phyloP scores from a whole-genome alignment of 2,329 filamentous ascomycete species.

The Ascochyta clinopodiicola region DNA sequence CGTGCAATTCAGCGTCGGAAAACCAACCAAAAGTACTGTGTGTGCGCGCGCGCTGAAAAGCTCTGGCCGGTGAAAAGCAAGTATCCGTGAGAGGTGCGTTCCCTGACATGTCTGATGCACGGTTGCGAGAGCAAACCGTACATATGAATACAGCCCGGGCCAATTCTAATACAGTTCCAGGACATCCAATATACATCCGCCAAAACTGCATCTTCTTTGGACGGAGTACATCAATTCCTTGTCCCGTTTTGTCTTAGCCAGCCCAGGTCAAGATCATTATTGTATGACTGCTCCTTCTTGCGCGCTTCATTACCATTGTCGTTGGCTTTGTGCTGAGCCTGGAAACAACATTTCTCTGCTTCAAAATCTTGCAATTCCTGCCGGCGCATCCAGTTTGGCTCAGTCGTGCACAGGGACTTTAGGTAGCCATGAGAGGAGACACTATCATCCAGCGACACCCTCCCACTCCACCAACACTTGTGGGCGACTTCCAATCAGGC shows the following conservation, averaged over 20 bases:
- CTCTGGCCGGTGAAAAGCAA: slow-evolving; percentile 38
- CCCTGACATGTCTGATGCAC: slow-evolving; percentile 40
- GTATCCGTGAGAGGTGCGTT: slow-evolving; percentile 47
- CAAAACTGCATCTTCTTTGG: slow-evolving; percentile 2
- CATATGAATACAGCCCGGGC: slow-evolving; percentile 22
- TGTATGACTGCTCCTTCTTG: slow-evolving; percentile 10
- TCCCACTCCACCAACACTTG: slow-evolving; percentile 44
- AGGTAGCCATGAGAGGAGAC: slow-evolving; percentile 41
- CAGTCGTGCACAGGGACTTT: slow-evolving; percentile 13
- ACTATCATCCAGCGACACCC: slow-evolving; percentile 46
- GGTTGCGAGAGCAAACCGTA: slow-evolving; percentile 45
- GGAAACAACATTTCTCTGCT: slow-evolving; percentile 1
- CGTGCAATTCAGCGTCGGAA: slow-evolving; percentile 27
- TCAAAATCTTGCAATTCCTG: slow-evolving; percentile 8
- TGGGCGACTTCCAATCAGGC: slow-evolving; percentile 43
- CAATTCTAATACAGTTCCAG: slow-evolving; percentile 39
- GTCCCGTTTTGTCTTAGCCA: slow-evolving; percentile 10
- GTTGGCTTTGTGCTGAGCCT: slow-evolving; percentile 22
- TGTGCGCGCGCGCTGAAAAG: slow-evolving; percentile 21
- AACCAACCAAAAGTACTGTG: slow-evolving; percentile 38
- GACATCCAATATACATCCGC: slow-evolving; percentile 6
- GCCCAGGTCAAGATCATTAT: slow-evolving; percentile 1
- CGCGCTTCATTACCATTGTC: slow-evolving; percentile 1
- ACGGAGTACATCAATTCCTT: slow-evolving; percentile 3
- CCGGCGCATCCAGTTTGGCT: slow-evolving; percentile 11